Evolutionary conservation across 2,329 filamentous ascomycete species (phyloP), one percentile per base, ranked within the genome.

Genomic region (Amesomyces nigricolor): DNA sequence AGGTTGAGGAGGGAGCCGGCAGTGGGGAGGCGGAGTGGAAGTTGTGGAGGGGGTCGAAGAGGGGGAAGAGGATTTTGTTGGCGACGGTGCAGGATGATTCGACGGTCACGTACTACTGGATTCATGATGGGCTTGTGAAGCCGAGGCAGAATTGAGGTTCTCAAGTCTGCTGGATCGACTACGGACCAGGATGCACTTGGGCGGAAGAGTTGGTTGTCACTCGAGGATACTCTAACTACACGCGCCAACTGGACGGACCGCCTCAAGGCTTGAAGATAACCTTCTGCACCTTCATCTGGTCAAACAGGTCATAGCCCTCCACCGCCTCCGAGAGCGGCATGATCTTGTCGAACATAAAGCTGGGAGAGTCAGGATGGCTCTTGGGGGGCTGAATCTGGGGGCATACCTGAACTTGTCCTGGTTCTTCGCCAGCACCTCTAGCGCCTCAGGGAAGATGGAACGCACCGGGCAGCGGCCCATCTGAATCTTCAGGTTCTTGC

Each of bases 111-210:
- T 94, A 92, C 71, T 94, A 94, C 67, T 79, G 91, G 60, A 82
- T 92, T 68, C 88, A 92, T 65, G 88, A 92, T 69, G 89, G 88
- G n/a, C 83, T 91, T 61, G 87, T 92, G 51, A 94, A 92, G 74
- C 89, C 89, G 22, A 78, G 89, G 55, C 89, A 92, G 69, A 94
- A 94, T 68, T 92, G 73, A 78, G 22, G 19, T 32, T 22, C 32
- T 11, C 42, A 10, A 17, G 30, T 38, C 9, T n/a, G 29, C 35
- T 35, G 29, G 8, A 14, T 14, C 7, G 19, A 26, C 32, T 43
- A 8, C 17, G 19, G 11, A 13, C 14, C 6, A 35, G 32, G 32
- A 35, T 35, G 7, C 32, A 10, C 32, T 35, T 13, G 32, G 32
- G 32, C 8, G 7, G 32, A 11, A 13, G 9, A 35, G 32, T 9